Evolutionary conservation across 2,329 filamentous ascomycete species (phyloP).

Genomic region (Aspergillus caelatus): DNA sequence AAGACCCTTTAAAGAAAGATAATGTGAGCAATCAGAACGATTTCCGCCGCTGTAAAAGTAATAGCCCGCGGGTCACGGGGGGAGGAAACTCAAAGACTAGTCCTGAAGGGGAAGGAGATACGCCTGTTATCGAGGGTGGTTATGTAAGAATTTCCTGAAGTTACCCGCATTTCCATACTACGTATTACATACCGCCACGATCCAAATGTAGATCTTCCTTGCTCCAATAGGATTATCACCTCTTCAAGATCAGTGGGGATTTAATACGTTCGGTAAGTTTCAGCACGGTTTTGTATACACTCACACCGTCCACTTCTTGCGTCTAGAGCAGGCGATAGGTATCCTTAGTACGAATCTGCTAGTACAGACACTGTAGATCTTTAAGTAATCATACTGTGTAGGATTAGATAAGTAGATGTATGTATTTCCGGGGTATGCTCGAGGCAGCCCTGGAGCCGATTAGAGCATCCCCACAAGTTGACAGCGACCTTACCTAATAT

Average conservation of each 20-base stretch:
- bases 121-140: conserved; percentile 16
- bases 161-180: neutral
- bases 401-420: too few species aligned
- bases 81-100: conserved; percentile 15
- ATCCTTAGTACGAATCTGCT: too few species aligned
- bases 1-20: neutral
- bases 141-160: conserved; percentile 5
- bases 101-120: conserved; percentile 24
- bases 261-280: neutral
- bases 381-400: too few species aligned
- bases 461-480: neutral
- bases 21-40: neutral
- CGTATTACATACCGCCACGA: too few species aligned
- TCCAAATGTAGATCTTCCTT: too few species aligned
- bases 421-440: conserved; percentile 6
- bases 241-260: too few species aligned
- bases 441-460: too few species aligned
- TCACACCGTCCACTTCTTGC: neutral
- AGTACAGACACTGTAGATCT: too few species aligned
- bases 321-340: neutral
- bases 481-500: conserved; percentile 22
- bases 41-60: neutral
- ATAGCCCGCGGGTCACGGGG: neutral
- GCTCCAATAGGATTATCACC: too few species aligned
- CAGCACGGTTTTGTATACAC: neutral